These are phyloP conservation scores for Monosporozyma aerobia DNA, from an alignment of 805 yeast genomes.

Conservation along the genomic window DNA sequence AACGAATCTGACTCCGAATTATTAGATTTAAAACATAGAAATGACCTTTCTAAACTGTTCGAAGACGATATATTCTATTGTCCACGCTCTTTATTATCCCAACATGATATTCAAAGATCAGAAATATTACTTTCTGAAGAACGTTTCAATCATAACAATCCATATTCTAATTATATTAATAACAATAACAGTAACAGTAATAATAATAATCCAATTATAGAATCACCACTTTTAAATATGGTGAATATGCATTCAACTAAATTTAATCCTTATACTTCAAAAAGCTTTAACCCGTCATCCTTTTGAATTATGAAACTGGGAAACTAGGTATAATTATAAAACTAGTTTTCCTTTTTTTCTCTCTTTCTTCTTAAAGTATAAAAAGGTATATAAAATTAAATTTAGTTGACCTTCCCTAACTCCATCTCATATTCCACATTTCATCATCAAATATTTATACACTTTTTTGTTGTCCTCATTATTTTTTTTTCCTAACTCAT, in stretches of 20 bases:
- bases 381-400: not conserved
- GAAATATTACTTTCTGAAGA: constrained; percentile 10
- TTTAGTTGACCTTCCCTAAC: not conserved
- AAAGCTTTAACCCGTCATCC: constrained; percentile 46
- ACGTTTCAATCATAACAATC: not conserved
- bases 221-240: not conserved
- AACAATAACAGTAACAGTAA: too few species aligned
- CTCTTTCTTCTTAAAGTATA: not conserved
- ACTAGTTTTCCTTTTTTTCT: not conserved
- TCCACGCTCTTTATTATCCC: constrained; percentile 24
- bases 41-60: constrained; percentile 23
- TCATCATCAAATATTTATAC: not conserved
- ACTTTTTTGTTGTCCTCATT: not conserved
- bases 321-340: not conserved
- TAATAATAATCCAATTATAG: not conserved
- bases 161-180: not conserved
- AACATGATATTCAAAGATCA: constrained; percentile 20
- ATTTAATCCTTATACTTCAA: constrained; percentile 61
- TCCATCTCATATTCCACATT: not conserved
- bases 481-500: not conserved
- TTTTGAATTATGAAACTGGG: not conserved
- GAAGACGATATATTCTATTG: constrained; percentile 28
- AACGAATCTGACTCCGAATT: not conserved
- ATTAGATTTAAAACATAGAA: constrained; percentile 14
- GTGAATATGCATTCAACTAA: constrained; percentile 11